These are phyloP conservation scores for Fusarium liriodendri DNA, from an alignment of 2,329 filamentous ascomycete genomes.

Conservation along the genomic window DNA sequence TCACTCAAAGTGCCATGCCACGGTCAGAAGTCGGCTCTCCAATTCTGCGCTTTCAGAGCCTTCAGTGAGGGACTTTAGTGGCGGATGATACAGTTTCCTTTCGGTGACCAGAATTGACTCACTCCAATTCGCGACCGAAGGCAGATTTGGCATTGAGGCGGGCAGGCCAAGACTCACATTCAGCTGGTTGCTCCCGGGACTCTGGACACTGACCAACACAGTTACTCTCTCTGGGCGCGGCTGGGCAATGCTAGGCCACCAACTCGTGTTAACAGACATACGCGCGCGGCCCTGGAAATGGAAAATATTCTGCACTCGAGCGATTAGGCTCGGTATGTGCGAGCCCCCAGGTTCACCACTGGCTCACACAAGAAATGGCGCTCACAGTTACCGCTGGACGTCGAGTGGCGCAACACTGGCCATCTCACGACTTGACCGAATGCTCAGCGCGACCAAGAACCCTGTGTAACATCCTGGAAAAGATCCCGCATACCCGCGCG, in stretches of 20 bases:
- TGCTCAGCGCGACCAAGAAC: background rate
- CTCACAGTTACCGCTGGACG: background rate
- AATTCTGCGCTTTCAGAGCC: background rate
- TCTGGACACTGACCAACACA: background rate
- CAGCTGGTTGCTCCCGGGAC: background rate
- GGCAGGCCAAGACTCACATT: background rate
- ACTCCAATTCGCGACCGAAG: background rate
- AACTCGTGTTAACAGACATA: slow-evolving; percentile 3
- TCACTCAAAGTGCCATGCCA: background rate
- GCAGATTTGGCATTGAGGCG: background rate
- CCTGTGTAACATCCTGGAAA: slow-evolving; percentile 2
- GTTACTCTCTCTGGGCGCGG: background rate
- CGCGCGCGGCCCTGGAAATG: slow-evolving; percentile 13
- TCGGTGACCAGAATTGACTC: slow-evolving; percentile 19
- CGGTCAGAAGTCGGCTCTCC: background rate
- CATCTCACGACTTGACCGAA: background rate
- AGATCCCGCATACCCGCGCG: slow-evolving; percentile 26
- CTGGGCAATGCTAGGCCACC: slow-evolving; percentile 5
- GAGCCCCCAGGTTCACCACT: background rate
- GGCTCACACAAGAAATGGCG: background rate
- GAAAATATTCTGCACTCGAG: background rate
- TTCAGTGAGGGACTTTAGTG: background rate
- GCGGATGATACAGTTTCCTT: background rate
- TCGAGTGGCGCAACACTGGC: background rate
- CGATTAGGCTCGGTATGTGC: background rate